Percentiles rank a stretch among this genome's conserved stretches.
These are phyloP conservation scores for Stropharia rugosoannulata DNA, from an alignment of 768 basidiomycete genomes.

Conservation along the genomic window DNA sequence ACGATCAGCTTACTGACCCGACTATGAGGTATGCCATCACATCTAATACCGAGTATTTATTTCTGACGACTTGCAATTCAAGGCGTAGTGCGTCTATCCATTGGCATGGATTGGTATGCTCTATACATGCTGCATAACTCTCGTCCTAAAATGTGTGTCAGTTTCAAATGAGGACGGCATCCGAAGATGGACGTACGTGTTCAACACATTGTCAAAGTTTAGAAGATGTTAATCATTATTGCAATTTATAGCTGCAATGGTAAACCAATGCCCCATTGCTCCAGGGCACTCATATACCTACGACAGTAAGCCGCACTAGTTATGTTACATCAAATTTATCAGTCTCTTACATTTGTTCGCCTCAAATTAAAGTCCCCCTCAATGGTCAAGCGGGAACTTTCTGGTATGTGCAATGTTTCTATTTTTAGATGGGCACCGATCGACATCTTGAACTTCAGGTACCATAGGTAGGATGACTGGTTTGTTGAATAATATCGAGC, in stretches of 20 bases:
- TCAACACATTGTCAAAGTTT: slow-evolving; percentile 16
- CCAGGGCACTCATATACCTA: slow-evolving; percentile 28
- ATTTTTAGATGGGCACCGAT: not conserved
- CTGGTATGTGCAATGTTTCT: slow-evolving; percentile 21
- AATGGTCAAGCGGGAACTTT: slow-evolving; percentile 28
- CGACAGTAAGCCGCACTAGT: slow-evolving; percentile 7
- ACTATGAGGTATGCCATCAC: slow-evolving; percentile 25
- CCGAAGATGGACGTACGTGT: slow-evolving; percentile 41
- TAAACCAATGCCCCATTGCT: slow-evolving; percentile 29
- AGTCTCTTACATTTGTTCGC: not conserved
- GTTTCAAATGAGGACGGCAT: slow-evolving; percentile 43
- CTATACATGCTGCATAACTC: not conserved
- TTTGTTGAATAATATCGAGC: not conserved
- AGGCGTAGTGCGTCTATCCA: slow-evolving; percentile 31
- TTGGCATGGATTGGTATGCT: slow-evolving; percentile 30
- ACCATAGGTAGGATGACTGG: slow-evolving; percentile 11
- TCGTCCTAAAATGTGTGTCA: not conserved
- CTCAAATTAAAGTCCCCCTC: slow-evolving; percentile 17
- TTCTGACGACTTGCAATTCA: not conserved
- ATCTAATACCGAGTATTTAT: too few species aligned
- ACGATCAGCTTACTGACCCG: slow-evolving; percentile 29
- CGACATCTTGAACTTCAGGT: slow-evolving; percentile 4
- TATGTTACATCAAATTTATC: too few species aligned
- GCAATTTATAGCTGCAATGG: slow-evolving; percentile 20
- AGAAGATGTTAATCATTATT: not conserved